Percentiles rank a stretch among this genome's conserved stretches.
These are phyloP conservation scores for Citeromyces nyonsensis DNA, from an alignment of 805 yeast species.

Conservation along the genomic window DNA sequence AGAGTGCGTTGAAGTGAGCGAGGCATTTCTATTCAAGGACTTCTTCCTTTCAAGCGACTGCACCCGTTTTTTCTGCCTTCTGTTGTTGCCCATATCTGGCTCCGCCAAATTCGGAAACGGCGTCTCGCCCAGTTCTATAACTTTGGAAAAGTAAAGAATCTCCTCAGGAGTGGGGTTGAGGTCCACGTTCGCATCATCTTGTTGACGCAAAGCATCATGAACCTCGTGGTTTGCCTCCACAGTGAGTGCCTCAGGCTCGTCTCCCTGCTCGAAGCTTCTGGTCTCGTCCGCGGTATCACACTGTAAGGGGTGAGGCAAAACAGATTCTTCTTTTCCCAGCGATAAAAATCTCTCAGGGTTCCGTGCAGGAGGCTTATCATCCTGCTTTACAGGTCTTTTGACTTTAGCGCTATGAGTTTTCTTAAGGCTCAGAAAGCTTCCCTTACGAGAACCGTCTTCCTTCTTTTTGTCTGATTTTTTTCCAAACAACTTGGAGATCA, in stretches of 20 bases:
- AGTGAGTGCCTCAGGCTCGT: neutral
- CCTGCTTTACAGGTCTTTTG: too few relatives aligned
- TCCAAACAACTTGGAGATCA: neutral
- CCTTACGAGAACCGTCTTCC: too few relatives aligned
- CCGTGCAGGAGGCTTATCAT: too few relatives aligned
- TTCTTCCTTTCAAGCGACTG: constrained; percentile 18
- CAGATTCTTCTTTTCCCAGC: too few relatives aligned
- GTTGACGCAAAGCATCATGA: neutral
- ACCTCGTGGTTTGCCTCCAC: neutral
- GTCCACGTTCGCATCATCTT: neutral
- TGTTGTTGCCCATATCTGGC: constrained; percentile 14
- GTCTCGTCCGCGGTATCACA: too few relatives aligned
- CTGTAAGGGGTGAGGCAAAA: neutral
- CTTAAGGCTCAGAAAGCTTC: too few relatives aligned
- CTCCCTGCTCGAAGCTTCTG: too few relatives aligned
- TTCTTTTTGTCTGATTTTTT: too few relatives aligned
- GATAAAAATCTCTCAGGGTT: too few relatives aligned
- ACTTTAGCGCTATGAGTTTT: too few relatives aligned
- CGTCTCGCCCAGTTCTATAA: constrained; percentile 23
- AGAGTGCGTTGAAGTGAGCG: constrained; percentile 8
- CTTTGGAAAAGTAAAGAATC: constrained; percentile 15
- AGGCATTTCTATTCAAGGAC: constrained; percentile 14
- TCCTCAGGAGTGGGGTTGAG: neutral
- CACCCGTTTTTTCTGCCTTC: constrained; percentile 16
- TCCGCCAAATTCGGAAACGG: constrained; percentile 16